Percentiles rank a stretch among this genome's conserved stretches.
phyloP scores from a whole-genome alignment of 257 asterid genomes.

The Echites panduratus region DNA sequence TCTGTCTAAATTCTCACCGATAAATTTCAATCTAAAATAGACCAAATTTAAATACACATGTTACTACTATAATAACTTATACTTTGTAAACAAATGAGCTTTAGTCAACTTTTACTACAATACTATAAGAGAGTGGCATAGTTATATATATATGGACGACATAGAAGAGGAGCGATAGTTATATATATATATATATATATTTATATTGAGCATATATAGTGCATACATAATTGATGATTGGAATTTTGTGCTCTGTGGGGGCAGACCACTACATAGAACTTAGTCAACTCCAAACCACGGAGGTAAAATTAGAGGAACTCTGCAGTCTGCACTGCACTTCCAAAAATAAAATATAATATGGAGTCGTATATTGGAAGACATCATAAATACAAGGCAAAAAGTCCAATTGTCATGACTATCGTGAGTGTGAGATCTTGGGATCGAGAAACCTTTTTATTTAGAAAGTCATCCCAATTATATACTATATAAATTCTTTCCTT shows the following conservation, averaged over 20 bases:
- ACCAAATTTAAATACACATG: too few species aligned
- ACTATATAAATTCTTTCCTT: background rate
- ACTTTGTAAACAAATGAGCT: too few species aligned
- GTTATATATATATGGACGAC: too few species aligned
- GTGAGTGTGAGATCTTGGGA: background rate
- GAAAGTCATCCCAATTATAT: too few species aligned
- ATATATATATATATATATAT: too few species aligned
- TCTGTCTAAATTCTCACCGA: too few species aligned
- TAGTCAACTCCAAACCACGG: constrained; percentile 7
- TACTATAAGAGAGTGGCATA: too few species aligned
- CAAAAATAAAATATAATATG: background rate
- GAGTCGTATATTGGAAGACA: background rate
- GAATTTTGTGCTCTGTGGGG: constrained; percentile 10
- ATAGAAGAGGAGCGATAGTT: too few species aligned
- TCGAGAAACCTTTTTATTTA: too few species aligned
- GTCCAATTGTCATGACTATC: background rate
- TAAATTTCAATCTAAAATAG: too few species aligned
- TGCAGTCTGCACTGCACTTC: background rate
- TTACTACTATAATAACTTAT: too few species aligned
- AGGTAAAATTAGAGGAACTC: background rate
- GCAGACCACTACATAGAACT: background rate
- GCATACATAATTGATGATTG: background rate
- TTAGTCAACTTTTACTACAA: background rate
- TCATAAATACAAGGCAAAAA: constrained; percentile 6
- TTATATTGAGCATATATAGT: background rate